phyloP scores from a whole-genome alignment of 2,329 filamentous ascomycete species.

The Colletotrichum abscissum region DNA sequence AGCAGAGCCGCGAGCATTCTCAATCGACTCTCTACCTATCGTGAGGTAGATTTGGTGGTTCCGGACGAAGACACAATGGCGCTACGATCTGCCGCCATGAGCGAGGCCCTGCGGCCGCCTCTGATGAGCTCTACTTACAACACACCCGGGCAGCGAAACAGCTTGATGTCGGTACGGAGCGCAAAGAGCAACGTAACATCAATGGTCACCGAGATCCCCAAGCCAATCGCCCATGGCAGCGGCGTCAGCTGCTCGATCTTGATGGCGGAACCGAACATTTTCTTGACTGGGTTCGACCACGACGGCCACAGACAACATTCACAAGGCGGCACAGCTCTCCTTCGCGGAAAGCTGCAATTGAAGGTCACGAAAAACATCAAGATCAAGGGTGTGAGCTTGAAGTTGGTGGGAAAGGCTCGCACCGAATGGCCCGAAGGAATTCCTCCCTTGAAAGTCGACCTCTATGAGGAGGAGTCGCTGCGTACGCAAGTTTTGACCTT shows the following conservation, averaged over 20 bases:
- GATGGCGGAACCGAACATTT: conserved; percentile 83
- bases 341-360: conserved; percentile 85
- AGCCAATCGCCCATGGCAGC: conserved; percentile 83
- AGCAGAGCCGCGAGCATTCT: conserved; percentile 29
- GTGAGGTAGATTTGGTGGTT: conserved; percentile 31
- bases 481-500: conserved; percentile 92
- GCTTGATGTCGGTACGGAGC: conserved; percentile 62
- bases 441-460: conserved; percentile 85
- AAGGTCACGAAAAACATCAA: conserved; percentile 91
- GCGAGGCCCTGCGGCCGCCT: conserved; percentile 33
- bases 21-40: conserved; percentile 25
- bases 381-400: conserved; percentile 89
- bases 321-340: conserved; percentile 79
- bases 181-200: conserved; percentile 63
- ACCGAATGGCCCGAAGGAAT: conserved; percentile 99
- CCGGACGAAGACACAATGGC: conserved; percentile 37
- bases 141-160: conserved; percentile 54
- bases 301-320: conserved; percentile 64
- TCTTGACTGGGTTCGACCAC: conserved; percentile 82
- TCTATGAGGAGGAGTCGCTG: conserved; percentile 85
- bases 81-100: conserved; percentile 30
- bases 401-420: conserved; percentile 84
- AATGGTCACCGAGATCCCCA: conserved; percentile 67
- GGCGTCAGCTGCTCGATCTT: conserved; percentile 80
- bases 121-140: conserved; percentile 39